Evolutionary conservation across 164 flowering plant species (phyloP), one percentile per base, ranked within the genome.

Genomic region (Stephania yunnanensis): DNA sequence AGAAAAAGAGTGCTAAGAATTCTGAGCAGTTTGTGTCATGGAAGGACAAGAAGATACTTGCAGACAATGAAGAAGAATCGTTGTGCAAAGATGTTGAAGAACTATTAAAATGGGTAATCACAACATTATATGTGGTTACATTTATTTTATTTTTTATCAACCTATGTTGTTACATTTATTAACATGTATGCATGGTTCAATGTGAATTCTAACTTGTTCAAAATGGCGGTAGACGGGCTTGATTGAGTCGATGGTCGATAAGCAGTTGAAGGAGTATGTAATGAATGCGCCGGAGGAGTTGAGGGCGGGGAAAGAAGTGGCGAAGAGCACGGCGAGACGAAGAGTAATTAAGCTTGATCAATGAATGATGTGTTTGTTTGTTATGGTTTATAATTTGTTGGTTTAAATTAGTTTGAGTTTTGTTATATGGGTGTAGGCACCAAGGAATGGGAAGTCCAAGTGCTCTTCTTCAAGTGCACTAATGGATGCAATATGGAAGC

Each of bases 401-500:
- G 45, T 46, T 76, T 30, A 66, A 13, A 13, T 64, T 3, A 30
- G 46, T 65, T 45, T 22, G 46, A 53, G n/a, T 12, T 6, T 11
- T 1, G 10, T 1, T 45, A 63, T 65, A 70, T 45, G 44, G 42
- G 30, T 72, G 73, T 76, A 83, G 83, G 81, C 72, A 11, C 82
- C 72, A 63, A 75, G 76, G 69, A 76, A 44, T 73, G 66, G 74
- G 68, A 84, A 82, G 69, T 50, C 78, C 11, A 79, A 77, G 52
- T 17, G 76, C 42, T 69, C 83, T 20, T 31, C 78, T 64, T 80
- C 76, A 13, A 74, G 1, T 69, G 82, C 80, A 73, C 53, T 82
- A 25, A 78, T 84, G 86, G 83, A 81, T 50, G 66, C 82, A 7
- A 79, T 84, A 6, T 80, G 83, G 86, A 84, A 84, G 75, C 82